Conservation (phyloP, 805 yeast genomes). For the Jamesozyma rosinii region DNA sequence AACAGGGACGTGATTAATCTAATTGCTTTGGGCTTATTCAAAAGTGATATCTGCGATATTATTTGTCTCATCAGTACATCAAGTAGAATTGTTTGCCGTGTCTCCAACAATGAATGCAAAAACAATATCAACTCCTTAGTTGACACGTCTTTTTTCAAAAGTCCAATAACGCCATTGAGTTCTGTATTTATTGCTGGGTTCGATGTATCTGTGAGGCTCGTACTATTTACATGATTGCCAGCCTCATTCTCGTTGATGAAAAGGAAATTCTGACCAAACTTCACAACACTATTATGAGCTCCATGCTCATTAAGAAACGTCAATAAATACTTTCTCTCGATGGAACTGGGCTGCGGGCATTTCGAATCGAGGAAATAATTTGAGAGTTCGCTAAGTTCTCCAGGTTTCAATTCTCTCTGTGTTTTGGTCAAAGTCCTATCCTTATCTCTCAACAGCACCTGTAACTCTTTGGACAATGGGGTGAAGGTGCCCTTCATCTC, state of each 20-base stretch:
- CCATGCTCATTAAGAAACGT: constrained; percentile 13
- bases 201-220: neutral
- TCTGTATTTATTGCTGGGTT: neutral
- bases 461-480: neutral
- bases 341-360: neutral
- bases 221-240: neutral
- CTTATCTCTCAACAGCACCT: neutral
- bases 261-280: constrained; percentile 13
- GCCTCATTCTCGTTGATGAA: neutral
- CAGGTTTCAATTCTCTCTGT: neutral
- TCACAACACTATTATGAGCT: constrained; percentile 12
- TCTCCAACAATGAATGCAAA: constrained; percentile 12
- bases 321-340: constrained; percentile 13
- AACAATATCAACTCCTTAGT: constrained; percentile 15
- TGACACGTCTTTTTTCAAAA: constrained; percentile 9
- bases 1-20: constrained; percentile 14
- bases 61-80: constrained; percentile 11
- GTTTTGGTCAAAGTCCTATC: neutral
- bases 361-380: neutral
- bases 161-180: neutral
- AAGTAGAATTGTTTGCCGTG: constrained; percentile 8
- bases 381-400: neutral
- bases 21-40: constrained; percentile 10
- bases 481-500: neutral
- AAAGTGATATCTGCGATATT: constrained; percentile 18